Percentiles rank a stretch among this genome's conserved stretches.
Evolutionary conservation across 257 asterid species (phyloP).

Genomic region (Paulownia fortunei): DNA sequence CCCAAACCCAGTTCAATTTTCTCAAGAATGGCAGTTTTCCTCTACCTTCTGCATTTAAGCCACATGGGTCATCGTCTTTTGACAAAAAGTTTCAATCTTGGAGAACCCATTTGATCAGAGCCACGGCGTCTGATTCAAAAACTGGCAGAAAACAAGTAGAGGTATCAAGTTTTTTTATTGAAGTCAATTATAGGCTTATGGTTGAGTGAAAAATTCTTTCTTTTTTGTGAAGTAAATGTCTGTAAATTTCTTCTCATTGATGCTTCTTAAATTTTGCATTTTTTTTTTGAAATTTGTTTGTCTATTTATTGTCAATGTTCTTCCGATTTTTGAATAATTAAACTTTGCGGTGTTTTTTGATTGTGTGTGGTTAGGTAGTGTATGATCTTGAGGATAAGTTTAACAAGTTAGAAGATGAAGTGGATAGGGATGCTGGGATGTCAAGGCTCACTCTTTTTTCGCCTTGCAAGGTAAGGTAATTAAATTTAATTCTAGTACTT

Average conservation of each 20-base stretch:
- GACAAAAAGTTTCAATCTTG: slow-evolving; percentile 35
- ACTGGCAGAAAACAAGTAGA: slow-evolving; percentile 62
- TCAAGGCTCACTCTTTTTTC: slow-evolving; percentile 83
- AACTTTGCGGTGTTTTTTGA: slow-evolving; percentile 10
- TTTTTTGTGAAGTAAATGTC: not conserved
- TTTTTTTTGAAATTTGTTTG: not conserved
- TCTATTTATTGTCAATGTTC: not conserved
- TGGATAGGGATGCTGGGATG: slow-evolving; percentile 77
- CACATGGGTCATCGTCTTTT: slow-evolving; percentile 40
- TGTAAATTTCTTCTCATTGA: not conserved
- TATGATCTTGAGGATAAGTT: slow-evolving; percentile 67
- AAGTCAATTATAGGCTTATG: not conserved
- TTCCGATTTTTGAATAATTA: not conserved
- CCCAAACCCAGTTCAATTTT: slow-evolving; percentile 49
- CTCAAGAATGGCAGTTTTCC: slow-evolving; percentile 44
- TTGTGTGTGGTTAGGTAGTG: slow-evolving; percentile 50
- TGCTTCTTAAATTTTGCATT: not conserved
- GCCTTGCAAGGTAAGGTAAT: slow-evolving; percentile 89
- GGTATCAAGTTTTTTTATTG: slow-evolving; percentile 47
- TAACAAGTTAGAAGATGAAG: slow-evolving; percentile 81
- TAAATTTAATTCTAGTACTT: not conserved
- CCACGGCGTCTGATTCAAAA: slow-evolving; percentile 63
- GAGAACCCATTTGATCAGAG: slow-evolving; percentile 48
- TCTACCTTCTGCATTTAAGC: slow-evolving; percentile 45
- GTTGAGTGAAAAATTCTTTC: not conserved